A percentile compares a stretch with the other conserved stretches of the same genome.
These are phyloP conservation scores for Teunomyces gatunensis DNA, from an alignment of 805 yeast genomes.

Conservation along the genomic window DNA sequence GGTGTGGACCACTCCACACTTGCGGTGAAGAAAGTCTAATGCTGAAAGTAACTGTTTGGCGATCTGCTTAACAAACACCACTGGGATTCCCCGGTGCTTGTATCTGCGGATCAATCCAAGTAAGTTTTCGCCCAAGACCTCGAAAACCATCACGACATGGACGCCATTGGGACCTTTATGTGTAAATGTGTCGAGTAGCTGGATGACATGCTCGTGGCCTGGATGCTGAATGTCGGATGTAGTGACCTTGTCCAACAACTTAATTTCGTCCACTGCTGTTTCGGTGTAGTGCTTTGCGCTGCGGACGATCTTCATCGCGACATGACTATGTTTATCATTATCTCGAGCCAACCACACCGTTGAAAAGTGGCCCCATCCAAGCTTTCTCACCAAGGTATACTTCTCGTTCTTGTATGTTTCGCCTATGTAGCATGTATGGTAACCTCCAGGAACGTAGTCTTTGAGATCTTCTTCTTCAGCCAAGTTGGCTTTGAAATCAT, in stretches of 20 bases:
- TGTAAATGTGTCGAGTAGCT: conserved; percentile 76
- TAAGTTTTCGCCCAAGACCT: conserved; percentile 91
- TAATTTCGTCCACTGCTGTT: conserved; percentile 92
- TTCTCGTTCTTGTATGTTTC: conserved; percentile 75
- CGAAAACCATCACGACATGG: conserved; percentile 96
- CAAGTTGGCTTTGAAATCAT: conserved; percentile 25
- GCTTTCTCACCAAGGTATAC: conserved; percentile 78
- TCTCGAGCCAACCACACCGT: conserved; percentile 89
- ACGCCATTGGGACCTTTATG: conserved; percentile 89
- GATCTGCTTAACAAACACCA: conserved; percentile 72
- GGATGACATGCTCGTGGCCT: conserved; percentile 80
- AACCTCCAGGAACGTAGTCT: conserved; percentile 92
- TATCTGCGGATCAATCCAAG: conserved; percentile 79
- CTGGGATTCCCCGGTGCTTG: conserved; percentile 76
- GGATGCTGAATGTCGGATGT: conserved; percentile 66
- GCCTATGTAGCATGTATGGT: conserved; percentile 90
- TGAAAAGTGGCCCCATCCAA: conserved; percentile 99
- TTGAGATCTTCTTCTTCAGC: conserved; percentile 78
- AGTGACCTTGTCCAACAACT: conserved; percentile 64
- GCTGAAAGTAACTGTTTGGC: conserved; percentile 75
- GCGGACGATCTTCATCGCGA: conserved; percentile 91
- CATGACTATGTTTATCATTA: conserved; percentile 59
- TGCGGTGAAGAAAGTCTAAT: conserved; percentile 67
- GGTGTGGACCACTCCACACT: conserved; percentile 72
- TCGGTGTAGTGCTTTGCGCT: conserved; percentile 89